Conservation (phyloP, 306 rosid genomes). For the Rubus parviflorus region DNA sequence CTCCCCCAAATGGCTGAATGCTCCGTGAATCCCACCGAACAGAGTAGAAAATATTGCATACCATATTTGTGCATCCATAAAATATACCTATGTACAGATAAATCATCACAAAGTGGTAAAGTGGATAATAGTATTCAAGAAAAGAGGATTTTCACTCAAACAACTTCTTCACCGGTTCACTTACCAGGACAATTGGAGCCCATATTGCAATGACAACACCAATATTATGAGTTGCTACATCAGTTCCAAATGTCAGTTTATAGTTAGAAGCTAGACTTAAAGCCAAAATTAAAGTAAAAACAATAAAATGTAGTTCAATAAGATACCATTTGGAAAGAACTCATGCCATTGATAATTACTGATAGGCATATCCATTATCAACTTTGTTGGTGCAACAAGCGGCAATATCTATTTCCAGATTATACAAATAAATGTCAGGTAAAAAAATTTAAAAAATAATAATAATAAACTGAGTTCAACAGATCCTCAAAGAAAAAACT, state of each 20-base stretch:
- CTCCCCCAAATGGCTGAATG: conserved; percentile 99
- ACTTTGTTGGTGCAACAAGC: conserved; percentile 79
- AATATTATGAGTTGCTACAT: conserved; percentile 62
- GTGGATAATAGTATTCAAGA: conserved; percentile 17
- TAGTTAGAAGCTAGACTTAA: conserved; percentile 20
- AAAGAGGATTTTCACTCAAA: conserved; percentile 16
- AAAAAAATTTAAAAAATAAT: neutral
- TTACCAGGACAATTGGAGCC: conserved; percentile 95
- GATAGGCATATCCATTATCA: conserved; percentile 67
- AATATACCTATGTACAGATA: conserved; percentile 69
- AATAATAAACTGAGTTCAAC: neutral
- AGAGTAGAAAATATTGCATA: conserved; percentile 92
- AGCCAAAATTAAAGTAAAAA: conserved; percentile 22
- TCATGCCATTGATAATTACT: conserved; percentile 91
- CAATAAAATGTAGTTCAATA: conserved; percentile 16
- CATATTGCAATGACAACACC: conserved; percentile 74
- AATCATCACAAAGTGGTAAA: conserved; percentile 23
- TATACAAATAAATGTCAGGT: conserved; percentile 20
- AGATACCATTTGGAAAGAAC: conserved; percentile 85
- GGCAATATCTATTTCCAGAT: conserved; percentile 65
- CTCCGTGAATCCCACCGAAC: conserved; percentile 92
- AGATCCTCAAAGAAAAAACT: conserved; percentile 1
- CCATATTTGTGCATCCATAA: conserved; percentile 99
- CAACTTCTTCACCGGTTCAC: conserved; percentile 28
- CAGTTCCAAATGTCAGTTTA: conserved; percentile 29